Evolutionary conservation across 225 moss, liverwort and hornwort genomes (phyloP).

Genomic region (Lunularia cruciata): DNA sequence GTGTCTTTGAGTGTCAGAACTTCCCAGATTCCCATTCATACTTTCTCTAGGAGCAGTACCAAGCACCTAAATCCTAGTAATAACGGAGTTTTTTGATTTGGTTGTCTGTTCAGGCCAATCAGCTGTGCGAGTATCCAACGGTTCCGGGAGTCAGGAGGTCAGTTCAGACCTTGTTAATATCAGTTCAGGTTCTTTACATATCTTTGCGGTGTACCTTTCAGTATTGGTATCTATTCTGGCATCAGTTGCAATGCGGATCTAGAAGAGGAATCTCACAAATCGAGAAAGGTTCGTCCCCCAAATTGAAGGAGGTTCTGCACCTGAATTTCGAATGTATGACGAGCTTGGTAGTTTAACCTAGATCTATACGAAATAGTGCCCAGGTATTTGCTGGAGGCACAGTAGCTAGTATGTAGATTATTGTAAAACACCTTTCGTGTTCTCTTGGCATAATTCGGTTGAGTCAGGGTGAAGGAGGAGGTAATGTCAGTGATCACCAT

Average conservation of each 20-base stretch:
- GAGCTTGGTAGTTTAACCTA: neutral
- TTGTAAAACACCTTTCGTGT: neutral
- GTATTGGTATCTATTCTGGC: constrained; percentile 3
- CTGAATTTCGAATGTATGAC: neutral
- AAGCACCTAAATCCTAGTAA: too few relatives aligned
- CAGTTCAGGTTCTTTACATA: constrained; percentile 12
- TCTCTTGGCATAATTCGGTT: neutral
- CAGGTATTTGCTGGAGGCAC: neutral
- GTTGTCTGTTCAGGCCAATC: constrained; percentile 25
- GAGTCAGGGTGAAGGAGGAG: neutral
- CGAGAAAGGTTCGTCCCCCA: neutral
- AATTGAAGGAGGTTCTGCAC: neutral
- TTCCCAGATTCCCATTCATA: neutral
- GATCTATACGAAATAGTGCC: neutral
- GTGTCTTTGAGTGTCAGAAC: neutral
- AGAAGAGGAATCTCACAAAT: neutral
- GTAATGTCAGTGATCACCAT: neutral
- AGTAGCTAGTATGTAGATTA: neutral
- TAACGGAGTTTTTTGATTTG: neutral
- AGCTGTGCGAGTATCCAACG: constrained; percentile 33
- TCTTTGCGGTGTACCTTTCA: neutral
- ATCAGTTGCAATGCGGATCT: neutral
- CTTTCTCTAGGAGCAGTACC: neutral
- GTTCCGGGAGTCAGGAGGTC: constrained; percentile 33
- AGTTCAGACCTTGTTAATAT: constrained; percentile 6